Evolutionary conservation across 208 protist genomes (phyloP), one percentile per base, ranked within the genome.

Genomic region (Acanthamoeba healyi): DNA sequence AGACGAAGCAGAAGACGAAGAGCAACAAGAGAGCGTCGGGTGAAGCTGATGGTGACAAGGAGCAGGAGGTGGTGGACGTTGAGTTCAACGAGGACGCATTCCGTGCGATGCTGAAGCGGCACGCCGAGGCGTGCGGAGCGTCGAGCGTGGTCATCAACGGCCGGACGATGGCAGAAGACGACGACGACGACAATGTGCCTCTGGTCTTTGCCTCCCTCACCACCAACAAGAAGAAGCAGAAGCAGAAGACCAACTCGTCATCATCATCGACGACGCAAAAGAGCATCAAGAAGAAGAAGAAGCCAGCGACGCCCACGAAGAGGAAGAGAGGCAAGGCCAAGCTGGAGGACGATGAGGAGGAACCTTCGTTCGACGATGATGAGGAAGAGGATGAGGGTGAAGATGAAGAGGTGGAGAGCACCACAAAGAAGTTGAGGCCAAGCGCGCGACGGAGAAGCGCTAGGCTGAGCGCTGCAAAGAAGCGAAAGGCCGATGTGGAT

Each of bases 61-160:
- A 86, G 42, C 2, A 9, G 44, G n/a, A 86, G 36, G 77, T 56
- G 29, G 17, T n/a, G 14, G 46, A 46, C 15, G 15, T 12, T 15
- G 77, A 86, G 29, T 86, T 61, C 24, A 54, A 86, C n/a, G 77
- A 86, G n/a, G 46, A 86, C 19, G 77, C 65, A 14, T 74, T 74
- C 9, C 65, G 65, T 10, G 65, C n/a, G 65, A 74, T 74, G 65
- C n/a, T 74, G 17, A 34, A 42, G 36, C 6, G 65, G 65, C 65
- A 74, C 36, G 65, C 65, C 65, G 65, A 74, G 26, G 65, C 14
- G 12, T 74, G 65, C 22, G 65, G 65, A 14, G 65, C 26, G 65
- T 32, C 65, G 19, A 32, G 26, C 26, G 36, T 74, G 19, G 26
- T 74, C 26, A 32, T 74, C 65, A 74, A 74, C 36, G 65, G 65